Base-by-base conservation (phyloP, 371 early-diverging fungal genomes). In the Zychaea mexicana region DNA sequence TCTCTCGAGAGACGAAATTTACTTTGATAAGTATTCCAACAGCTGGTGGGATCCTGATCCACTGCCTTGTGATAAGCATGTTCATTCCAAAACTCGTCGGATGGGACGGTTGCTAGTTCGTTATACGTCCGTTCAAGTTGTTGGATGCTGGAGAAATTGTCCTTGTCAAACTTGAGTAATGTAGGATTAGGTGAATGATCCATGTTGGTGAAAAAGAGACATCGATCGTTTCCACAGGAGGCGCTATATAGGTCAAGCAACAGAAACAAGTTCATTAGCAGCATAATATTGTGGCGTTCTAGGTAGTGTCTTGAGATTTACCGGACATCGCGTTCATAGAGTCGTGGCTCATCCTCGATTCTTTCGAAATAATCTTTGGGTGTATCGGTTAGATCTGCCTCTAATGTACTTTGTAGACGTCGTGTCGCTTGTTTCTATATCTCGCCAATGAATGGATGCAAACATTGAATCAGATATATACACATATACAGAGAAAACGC, bases 161-260 rank as follows among this genome's bases (percentile, higher is more conserved):
- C 63, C 19, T 66, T 74, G 53, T 63, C 66, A 65, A 69, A 84
- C 74, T 6, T 52, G 36, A n/a, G 77, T 70, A 39, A 67, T 60
- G 39, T 69, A 63, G 39, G 88, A 82, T 42, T 57, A 30, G 22
- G 84, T 79, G 68, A 80, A 26, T 84, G 79, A 19, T 84, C 84
- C 60, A 86, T 71, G 53, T 77, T 86, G 36, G 86, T 86, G 52
- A 69, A 73, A 26, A 88, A 83, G 45, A 88, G 62, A 58, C 86
- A 86, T 57, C 78, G 78, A 66, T 86, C 86, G 52, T 86, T 85
- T 27, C 65, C 62, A 65, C 88, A 87, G 13, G 85, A 80, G 1
- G 88, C 70, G 52, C 84, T 81, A 58, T 42, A 42, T 42, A 17
- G 4, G 4, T 42, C 15, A 42, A n/a, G n/a, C n/a, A n/a, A n/a